phyloP scores from a whole-genome alignment of 2,329 filamentous ascomycete genomes.

The Huntiella abstrusa region DNA sequence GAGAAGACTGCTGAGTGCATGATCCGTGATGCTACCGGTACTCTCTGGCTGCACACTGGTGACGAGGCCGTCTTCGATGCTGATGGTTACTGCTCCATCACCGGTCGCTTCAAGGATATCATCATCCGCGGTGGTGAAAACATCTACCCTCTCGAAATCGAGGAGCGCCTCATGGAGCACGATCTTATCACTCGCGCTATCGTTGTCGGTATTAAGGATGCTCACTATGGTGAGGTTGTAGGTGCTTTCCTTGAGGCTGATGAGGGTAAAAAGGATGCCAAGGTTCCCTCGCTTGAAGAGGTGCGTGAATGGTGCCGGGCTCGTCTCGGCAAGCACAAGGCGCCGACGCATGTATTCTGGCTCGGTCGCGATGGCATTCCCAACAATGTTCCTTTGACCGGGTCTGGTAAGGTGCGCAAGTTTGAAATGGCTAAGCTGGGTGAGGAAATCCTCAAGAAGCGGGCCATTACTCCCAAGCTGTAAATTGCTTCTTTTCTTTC shows the following conservation, averaged over 20 bases:
- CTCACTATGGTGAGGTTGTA: constrained; percentile 57
- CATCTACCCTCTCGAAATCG: constrained; percentile 56
- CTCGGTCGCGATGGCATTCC: constrained; percentile 44
- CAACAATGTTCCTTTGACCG: constrained; percentile 41
- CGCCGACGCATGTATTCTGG: constrained; percentile 58
- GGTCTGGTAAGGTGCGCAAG: constrained; percentile 54
- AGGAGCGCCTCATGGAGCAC: constrained; percentile 51
- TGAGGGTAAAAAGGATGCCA: constrained; percentile 13
- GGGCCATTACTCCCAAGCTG: constrained; percentile 23
- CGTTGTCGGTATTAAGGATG: constrained; percentile 50
- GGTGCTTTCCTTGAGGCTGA: constrained; percentile 39
- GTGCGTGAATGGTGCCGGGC: constrained; percentile 44
- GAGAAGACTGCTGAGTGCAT: constrained; percentile 50
- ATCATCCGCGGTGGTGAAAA: constrained; percentile 63
- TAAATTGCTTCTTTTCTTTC: neutral
- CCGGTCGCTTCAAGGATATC: constrained; percentile 61
- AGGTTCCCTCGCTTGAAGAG: constrained; percentile 30
- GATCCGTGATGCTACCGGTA: constrained; percentile 31
- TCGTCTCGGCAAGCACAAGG: constrained; percentile 46
- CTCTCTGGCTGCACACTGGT: constrained; percentile 47
- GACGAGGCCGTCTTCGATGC: constrained; percentile 52
- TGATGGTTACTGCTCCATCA: constrained; percentile 52
- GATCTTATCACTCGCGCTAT: constrained; percentile 42
- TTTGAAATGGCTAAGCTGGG: constrained; percentile 40
- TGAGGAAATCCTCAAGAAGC: constrained; percentile 33